Base-by-base conservation (phyloP, 805 yeast species). In the Candida maltosa region DNA sequence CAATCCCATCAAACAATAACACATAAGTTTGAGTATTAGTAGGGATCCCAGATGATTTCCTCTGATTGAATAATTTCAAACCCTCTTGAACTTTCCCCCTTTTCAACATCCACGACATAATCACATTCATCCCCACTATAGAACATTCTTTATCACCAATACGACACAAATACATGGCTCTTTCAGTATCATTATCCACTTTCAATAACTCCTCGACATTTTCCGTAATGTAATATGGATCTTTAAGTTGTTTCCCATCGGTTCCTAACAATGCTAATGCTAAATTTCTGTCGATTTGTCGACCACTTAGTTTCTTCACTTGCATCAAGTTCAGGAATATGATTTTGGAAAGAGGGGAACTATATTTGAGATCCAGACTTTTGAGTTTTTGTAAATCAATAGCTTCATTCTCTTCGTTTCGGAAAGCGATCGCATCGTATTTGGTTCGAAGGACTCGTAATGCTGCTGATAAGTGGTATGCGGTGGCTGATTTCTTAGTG, bases 31-130 rank as follows among this genome's bases (percentile, higher is more conserved):
- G 61, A n/a, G 75, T 72, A 45, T 80, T 75, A 4, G 70, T 60
- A 2, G 72, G 70, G 9, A 78, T 67, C 1, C 73, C 74, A 79
- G 85, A 74, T 50, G 80, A 82, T 45, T 77, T 79, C 32, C 86
- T 62, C 58, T 73, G 69, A 33, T 70, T 67, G 40, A 69, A 69
- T 14, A 75, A 44, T 26, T 73, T 73, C 17, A 80, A 37, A 0
- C 83, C 83, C 6, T 63, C 65, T 29, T 70, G 67, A 1, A 69
- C 52, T 16, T 69, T 67, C 2, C 70, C 66, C 6, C 61, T 46
- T 6, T 53, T 52, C 4, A 80, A 55, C 27, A 69, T 61, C 62
- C 76, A 70, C 40, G 72, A 68, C 48, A 78, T 52, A 0, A 84
- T 65, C n/a, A 72, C 65, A 43, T 85, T 84, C 76, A 78, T 72